Base-by-base conservation (phyloP, 1,284 basidiomycete genomes). In the Laetiporus sulphureus region DNA sequence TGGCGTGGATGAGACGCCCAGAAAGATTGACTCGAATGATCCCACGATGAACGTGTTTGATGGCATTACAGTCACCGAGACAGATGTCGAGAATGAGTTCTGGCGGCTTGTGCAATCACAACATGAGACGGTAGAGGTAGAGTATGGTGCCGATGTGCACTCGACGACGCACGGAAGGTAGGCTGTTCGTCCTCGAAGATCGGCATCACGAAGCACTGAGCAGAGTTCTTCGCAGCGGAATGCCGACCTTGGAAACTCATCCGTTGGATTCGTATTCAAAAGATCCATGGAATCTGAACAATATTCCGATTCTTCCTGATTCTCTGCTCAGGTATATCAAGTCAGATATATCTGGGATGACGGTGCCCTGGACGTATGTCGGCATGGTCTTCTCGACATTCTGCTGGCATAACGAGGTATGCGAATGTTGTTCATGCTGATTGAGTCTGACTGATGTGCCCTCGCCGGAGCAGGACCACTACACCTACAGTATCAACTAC, bases 361-460 rank as follows among this genome's bases (percentile, higher is more conserved):
- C 96, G 0, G 92, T 98, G 3, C 96, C 96, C 5, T 99, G 96
- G 96, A 96, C 94, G 41, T 99, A 99, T 63, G 92, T 99, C 45
- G 96, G 96, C 38, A 99, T 99, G 95, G 77, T 94, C 34, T 98
- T 99, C 64, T 97, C 94, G 8, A 95, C 96, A 1, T 99, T 99
- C 65, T 98, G 95, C 64, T 99, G 96, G 96, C 96, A 99, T 67
- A 99, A 99, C 61, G 96, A 99, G 77, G 85, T 85, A 56, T 56
- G 40, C 38, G 44, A 49, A n/a, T 25, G 7, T n/a, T n/a, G 31
- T 41, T 18, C 21, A n/a, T n/a, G n/a, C n/a, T n/a, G n/a, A n/a
- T n/a, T n/a, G n/a, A n/a, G n/a, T n/a, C n/a, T n/a, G n/a, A n/a
- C n/a, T n/a, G n/a, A n/a, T n/a, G n/a, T n/a, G n/a, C n/a, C n/a